These are phyloP conservation scores for Typha latifolia DNA, from an alignment of 176 grass and related monocot genomes.

Conservation along the genomic window DNA sequence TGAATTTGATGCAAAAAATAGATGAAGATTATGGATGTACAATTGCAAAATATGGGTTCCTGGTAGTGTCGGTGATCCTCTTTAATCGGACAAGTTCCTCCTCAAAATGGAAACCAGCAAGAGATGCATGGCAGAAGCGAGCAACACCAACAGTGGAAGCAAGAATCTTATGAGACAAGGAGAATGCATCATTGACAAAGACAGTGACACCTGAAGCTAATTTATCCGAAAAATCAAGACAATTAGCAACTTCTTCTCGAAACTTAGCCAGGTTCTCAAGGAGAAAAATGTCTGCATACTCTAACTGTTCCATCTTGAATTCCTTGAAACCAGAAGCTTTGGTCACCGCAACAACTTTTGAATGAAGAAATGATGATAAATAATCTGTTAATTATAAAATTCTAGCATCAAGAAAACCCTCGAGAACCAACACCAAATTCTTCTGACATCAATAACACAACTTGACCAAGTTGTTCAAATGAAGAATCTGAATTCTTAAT, in stretches of 20 bases:
- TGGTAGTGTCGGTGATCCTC: constrained; percentile 56
- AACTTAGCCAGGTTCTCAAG: constrained; percentile 69
- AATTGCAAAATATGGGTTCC: constrained; percentile 75
- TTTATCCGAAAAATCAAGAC: constrained; percentile 54
- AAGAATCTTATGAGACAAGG: constrained; percentile 81
- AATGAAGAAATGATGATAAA: constrained; percentile 67
- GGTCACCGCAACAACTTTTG: constrained; percentile 49
- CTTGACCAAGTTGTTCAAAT: constrained; percentile 4
- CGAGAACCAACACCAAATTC: neutral
- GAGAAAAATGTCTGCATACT: constrained; percentile 46
- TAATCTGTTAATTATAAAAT: constrained; percentile 42
- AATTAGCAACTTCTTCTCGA: constrained; percentile 82
- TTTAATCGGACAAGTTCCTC: constrained; percentile 51
- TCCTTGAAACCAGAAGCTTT: constrained; percentile 23
- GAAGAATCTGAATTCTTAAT: no score
- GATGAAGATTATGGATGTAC: constrained; percentile 38
- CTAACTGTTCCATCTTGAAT: constrained; percentile 28
- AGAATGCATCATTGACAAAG: constrained; percentile 82
- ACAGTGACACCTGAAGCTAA: constrained; percentile 54
- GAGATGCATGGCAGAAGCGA: constrained; percentile 68
- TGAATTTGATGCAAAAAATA: constrained; percentile 3
- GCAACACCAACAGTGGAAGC: constrained; percentile 85
- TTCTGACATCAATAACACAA: constrained; percentile 9
- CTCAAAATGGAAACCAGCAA: constrained; percentile 87
- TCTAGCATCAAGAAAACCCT: neutral